Percentiles rank a stretch among this genome's conserved stretches.
Evolutionary conservation across 2,329 filamentous ascomycete species (phyloP).

Genomic region (Pseudocercospora eumusae): DNA sequence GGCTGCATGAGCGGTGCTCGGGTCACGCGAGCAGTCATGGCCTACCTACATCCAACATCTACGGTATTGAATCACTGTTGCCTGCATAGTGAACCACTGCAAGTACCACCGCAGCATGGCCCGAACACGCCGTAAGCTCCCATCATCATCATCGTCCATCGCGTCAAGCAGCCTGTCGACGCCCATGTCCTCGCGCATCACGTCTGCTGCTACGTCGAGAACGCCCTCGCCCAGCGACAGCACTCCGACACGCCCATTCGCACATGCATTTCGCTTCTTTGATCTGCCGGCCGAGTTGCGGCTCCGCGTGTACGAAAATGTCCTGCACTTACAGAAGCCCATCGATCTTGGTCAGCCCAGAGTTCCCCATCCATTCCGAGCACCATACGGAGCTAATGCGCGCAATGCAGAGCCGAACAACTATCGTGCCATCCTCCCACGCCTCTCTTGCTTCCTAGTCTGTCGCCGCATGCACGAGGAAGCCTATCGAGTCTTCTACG

Average conservation of each 20-base stretch:
- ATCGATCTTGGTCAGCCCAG: conserved; percentile 57
- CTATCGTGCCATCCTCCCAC: conserved; percentile 60
- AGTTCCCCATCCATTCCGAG: background rate
- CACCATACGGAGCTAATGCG: conserved; percentile 12
- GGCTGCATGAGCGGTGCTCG: conserved; percentile 43
- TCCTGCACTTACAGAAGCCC: conserved; percentile 59
- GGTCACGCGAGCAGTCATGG: conserved; percentile 40
- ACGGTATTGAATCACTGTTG: background rate
- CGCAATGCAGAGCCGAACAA: conserved; percentile 57
- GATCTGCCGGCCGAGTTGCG: conserved; percentile 69
- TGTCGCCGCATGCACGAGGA: conserved; percentile 64
- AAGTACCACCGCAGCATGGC: too few relatives aligned
- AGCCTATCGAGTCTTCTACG: conserved; percentile 67
- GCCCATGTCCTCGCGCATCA: conserved; percentile 29
- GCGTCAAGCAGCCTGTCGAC: conserved; percentile 30
- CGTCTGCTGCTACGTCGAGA: conserved; percentile 31
- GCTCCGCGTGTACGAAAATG: conserved; percentile 65
- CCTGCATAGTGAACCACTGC: conserved; percentile 11
- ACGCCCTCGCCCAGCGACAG: conserved; percentile 27
- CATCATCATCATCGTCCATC: conserved; percentile 14
- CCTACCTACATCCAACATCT: too few relatives aligned
- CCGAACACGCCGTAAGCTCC: conserved; percentile 18
- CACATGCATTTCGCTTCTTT: conserved; percentile 68
- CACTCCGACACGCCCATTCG: conserved; percentile 24
- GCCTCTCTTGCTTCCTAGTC: conserved; percentile 61